Conservation (phyloP, 148 eudicot genomes). For the Fagopyrum esculentum region DNA sequence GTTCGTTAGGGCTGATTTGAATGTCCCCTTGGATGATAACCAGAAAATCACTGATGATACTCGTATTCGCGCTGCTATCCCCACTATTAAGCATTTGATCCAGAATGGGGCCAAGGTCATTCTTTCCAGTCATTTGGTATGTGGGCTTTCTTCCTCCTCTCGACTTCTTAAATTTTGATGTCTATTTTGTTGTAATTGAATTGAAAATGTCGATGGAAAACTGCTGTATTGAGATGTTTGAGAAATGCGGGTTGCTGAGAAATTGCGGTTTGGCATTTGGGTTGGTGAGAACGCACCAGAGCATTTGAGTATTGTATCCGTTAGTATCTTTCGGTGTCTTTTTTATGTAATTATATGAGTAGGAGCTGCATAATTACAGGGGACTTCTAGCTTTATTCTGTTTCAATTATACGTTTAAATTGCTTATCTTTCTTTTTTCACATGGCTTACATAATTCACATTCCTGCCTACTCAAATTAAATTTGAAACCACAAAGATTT, state of each 20-base stretch:
- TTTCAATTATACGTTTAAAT: neutral
- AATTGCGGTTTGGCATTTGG: neutral
- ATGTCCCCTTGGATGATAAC: constrained; percentile 76
- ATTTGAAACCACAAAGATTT: neutral
- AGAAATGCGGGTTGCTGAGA: neutral
- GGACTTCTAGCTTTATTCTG: neutral
- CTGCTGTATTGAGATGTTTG: neutral
- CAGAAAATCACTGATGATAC: constrained; percentile 87
- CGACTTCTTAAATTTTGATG: neutral
- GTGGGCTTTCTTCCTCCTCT: constrained; percentile 2
- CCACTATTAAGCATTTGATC: constrained; percentile 72
- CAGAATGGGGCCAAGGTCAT: constrained; percentile 73
- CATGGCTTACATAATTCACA: neutral
- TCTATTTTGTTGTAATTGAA: constrained; percentile 5
- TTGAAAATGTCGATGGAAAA: constrained; percentile 3
- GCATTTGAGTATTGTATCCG: neutral
- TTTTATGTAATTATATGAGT: neutral
- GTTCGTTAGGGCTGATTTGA: constrained; percentile 77
- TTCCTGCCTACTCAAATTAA: neutral
- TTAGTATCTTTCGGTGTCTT: neutral
- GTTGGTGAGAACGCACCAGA: neutral
- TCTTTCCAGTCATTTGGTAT: constrained; percentile 72
- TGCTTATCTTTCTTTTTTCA: neutral
- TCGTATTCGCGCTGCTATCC: constrained; percentile 80
- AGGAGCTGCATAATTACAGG: neutral